Evolutionary conservation across 2,329 filamentous ascomycete species (phyloP).

Genomic region (Fusarium zealandicum): DNA sequence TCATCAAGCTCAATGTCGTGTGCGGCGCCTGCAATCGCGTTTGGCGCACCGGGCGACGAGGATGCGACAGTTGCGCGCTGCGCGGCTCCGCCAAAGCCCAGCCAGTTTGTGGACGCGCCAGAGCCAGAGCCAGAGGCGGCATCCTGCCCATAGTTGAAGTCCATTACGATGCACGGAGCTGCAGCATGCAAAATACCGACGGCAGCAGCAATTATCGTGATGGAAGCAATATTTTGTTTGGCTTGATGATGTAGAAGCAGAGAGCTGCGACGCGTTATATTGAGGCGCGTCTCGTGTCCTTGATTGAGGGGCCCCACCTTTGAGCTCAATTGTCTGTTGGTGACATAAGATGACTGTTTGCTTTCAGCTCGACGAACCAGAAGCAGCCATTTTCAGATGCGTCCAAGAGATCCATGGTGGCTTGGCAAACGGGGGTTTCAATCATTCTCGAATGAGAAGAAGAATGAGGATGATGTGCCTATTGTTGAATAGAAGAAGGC

Average conservation of each 20-base stretch:
- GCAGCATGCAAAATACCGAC: neutral
- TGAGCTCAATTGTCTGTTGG: neutral
- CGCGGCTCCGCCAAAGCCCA: conserved; percentile 18
- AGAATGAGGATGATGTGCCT: no score
- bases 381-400: neutral
- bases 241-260: conserved; percentile 14
- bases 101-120: conserved; percentile 23
- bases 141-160: conserved; percentile 29
- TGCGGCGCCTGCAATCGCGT: conserved; percentile 7
- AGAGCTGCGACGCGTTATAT: conserved; percentile 10
- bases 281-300: neutral
- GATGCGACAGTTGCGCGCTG: conserved; percentile 24
- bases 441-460: neutral
- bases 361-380: conserved; percentile 2
- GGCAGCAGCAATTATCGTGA: neutral
- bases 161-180: conserved; percentile 19
- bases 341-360: neutral
- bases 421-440: neutral
- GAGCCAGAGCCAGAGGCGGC: conserved; percentile 22
- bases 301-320: no score
- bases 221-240: conserved; percentile 10
- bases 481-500: no score
- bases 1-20: conserved; percentile 26
- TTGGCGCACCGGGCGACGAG: conserved; percentile 29
- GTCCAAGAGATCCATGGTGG: neutral